Evolutionary conservation across 345 rosid species (phyloP), one percentile per base, ranked within the genome.

Genomic region (Euphorbia tirucalli): DNA sequence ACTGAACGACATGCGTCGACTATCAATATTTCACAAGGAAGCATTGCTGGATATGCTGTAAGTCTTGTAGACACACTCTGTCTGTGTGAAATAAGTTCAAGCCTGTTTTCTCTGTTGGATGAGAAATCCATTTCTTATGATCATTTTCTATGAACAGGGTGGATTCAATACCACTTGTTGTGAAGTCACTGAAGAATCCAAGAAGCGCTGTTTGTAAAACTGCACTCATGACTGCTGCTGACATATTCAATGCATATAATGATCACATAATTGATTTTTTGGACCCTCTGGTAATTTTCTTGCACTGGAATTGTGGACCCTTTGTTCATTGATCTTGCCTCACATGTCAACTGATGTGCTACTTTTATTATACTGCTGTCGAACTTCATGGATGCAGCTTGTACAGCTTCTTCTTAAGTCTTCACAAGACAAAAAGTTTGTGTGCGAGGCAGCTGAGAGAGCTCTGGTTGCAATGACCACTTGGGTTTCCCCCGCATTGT

Each of bases 181-280:
- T 95, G 75, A 95, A 92, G 79, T 87, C 96, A 60, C 77, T 95
- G 80, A 95, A 95, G 82, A 95, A 92, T 81, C 99, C 99, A 54
- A 90, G 98, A 83, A 92, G 99, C 66, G 97, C 98, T 18, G 88
- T 95, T 19, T 92, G 98, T 80, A 95, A 95, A 86, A 95, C 97
- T 35, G 97, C 98, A 74, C 83, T 90, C 67, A 92, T 95, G 99
- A 86, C 98, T 64, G 82, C 93, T 70, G 84, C 93, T 39, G 98
- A 95, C 78, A 81, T 95, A 68, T 92, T 90, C 77, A 76, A 62
- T 73, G 87, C 91, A n/a, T 95, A 90, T 60, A 85, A 84, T 41
- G 86, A 92, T 75, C 72, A 75, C 68, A 79, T 92, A 41, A 84
- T 88, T 73, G 96, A 90, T 84, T 83, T 79, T 43, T 65, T 92